Conservation (phyloP, 176 grass and related monocot species). For the Elaeis guineensis region DNA sequence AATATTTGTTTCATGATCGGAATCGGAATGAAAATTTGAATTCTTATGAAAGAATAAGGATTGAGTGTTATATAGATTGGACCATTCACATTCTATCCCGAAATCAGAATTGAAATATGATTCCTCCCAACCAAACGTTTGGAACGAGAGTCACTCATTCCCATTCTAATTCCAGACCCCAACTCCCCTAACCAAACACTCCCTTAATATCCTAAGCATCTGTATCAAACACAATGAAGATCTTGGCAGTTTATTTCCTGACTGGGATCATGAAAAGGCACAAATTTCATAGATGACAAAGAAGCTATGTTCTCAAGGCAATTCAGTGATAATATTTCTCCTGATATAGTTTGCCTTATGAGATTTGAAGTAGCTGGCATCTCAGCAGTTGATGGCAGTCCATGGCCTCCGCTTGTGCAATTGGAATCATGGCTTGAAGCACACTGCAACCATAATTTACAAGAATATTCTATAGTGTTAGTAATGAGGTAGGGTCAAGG, state of each 20-base stretch:
- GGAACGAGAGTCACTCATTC: too few species aligned
- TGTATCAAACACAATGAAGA: conserved; percentile 66
- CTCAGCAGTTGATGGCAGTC: conserved; percentile 33
- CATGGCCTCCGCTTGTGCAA: conserved; percentile 47
- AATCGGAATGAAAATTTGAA: too few species aligned
- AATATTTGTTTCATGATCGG: too few species aligned
- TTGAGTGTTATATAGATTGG: too few species aligned
- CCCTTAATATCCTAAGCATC: conserved; percentile 25
- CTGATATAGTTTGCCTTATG: background rate
- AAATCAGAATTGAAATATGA: too few species aligned
- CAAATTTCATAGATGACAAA: conserved; percentile 61
- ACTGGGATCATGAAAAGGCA: conserved; percentile 45
- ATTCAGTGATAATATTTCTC: background rate
- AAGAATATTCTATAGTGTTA: too few species aligned
- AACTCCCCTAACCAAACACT: too few species aligned
- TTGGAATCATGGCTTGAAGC: conserved; percentile 53
- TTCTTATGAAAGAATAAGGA: too few species aligned
- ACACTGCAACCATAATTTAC: conserved; percentile 26
- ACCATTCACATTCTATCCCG: too few species aligned
- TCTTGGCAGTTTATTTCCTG: conserved; percentile 42
- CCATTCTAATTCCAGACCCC: too few species aligned
- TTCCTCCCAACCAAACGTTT: too few species aligned
- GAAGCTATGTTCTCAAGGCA: conserved; percentile 28
- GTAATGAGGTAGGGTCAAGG: too few species aligned
- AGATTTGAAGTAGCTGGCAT: conserved; percentile 8